Evolutionary conservation across 768 basidiomycete species (phyloP).

Genomic region (Rhodotorula graminis): DNA sequence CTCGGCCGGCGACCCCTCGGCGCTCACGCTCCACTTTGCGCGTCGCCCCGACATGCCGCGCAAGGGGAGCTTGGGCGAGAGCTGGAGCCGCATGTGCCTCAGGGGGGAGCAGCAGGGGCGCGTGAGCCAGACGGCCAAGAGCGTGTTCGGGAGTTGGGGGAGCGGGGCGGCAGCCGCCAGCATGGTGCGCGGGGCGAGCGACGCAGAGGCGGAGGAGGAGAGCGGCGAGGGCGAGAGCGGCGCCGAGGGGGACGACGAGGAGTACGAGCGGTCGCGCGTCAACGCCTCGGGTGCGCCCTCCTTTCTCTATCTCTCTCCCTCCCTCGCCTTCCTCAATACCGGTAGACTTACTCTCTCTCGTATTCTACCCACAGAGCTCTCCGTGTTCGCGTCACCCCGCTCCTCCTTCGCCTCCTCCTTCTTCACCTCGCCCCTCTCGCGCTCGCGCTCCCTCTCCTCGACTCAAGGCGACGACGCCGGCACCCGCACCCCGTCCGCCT

Average conservation of each 20-base stretch:
- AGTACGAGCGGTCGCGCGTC: neutral
- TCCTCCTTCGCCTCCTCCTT: neutral
- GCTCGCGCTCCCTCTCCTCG: neutral
- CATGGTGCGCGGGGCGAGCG: neutral
- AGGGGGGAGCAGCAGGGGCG: neutral
- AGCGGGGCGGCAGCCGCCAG: neutral
- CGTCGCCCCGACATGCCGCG: neutral
- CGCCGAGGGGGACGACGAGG: neutral
- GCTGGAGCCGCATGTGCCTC: neutral
- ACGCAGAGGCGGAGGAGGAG: neutral
- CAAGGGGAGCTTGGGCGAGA: neutral
- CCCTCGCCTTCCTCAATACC: neutral
- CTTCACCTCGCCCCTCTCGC: neutral
- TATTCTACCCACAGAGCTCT: neutral
- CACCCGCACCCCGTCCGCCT: neutral
- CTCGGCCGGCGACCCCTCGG: neutral
- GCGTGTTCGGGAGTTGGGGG: neutral
- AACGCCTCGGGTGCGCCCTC: neutral
- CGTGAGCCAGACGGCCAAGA: neutral
- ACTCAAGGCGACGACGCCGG: neutral
- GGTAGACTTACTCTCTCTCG: no score
- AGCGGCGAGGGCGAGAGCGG: neutral
- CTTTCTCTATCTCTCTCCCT: neutral
- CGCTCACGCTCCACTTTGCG: neutral
- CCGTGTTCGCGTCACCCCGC: neutral